Percentiles rank a stretch among this genome's conserved stretches.
Conservation (phyloP, 768 basidiomycete species). For the Mycena belliarum region DNA sequence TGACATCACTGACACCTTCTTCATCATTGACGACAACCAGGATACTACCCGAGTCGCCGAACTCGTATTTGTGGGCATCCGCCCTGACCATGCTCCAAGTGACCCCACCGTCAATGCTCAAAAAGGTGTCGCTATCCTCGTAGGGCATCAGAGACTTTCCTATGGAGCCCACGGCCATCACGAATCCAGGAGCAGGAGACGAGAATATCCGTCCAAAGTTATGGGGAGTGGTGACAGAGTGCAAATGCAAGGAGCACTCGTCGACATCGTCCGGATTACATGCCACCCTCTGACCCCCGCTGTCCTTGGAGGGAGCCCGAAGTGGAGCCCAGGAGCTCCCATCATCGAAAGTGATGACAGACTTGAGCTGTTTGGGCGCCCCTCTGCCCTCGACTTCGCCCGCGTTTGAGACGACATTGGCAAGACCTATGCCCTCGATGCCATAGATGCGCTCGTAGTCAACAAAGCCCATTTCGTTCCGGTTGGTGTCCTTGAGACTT, state of each 20-base stretch:
- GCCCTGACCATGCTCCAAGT: slow-evolving; percentile 77
- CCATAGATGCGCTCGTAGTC: slow-evolving; percentile 91
- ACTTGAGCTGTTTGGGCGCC: slow-evolving; percentile 72
- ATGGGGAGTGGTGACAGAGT: slow-evolving; percentile 90
- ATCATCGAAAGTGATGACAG: slow-evolving; percentile 89
- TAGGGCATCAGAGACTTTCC: slow-evolving; percentile 70
- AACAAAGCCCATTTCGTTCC: slow-evolving; percentile 85
- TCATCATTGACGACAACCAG: slow-evolving; percentile 86
- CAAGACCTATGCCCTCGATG: slow-evolving; percentile 87
- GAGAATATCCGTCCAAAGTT: slow-evolving; percentile 95
- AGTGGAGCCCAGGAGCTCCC: slow-evolving; percentile 80
- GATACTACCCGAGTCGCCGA: slow-evolving; percentile 87
- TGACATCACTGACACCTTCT: slow-evolving; percentile 62
- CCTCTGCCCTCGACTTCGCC: slow-evolving; percentile 77
- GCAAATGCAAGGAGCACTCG: slow-evolving; percentile 82
- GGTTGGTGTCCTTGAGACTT: slow-evolving; percentile 88
- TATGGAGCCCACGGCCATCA: slow-evolving; percentile 95
- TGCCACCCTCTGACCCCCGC: slow-evolving; percentile 56
- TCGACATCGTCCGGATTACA: slow-evolving; percentile 63
- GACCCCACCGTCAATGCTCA: slow-evolving; percentile 87
- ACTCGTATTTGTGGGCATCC: slow-evolving; percentile 92
- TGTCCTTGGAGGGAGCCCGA: slow-evolving; percentile 55
- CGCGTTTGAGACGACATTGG: slow-evolving; percentile 84
- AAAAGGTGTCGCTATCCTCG: slow-evolving; percentile 89
- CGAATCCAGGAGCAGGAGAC: slow-evolving; percentile 89